These are phyloP conservation scores for Bryopsis sp. DNA, from an alignment of 139 green algal genomes.

Conservation along the genomic window DNA sequence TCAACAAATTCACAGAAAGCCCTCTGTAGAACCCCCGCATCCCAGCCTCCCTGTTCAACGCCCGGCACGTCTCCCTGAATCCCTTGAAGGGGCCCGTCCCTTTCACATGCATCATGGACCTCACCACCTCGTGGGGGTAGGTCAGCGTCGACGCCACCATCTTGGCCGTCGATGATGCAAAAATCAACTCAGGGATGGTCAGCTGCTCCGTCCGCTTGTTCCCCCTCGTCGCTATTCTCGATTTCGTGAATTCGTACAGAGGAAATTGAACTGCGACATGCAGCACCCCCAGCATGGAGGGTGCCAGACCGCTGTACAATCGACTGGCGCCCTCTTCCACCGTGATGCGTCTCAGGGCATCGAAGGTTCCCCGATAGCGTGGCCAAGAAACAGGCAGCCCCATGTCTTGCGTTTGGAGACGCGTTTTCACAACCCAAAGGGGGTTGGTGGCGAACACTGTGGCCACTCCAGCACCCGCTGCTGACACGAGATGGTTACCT, in stretches of 20 bases:
- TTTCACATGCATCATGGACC: constrained; percentile 84
- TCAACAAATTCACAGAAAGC: constrained; percentile 83
- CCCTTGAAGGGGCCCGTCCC: constrained; percentile 19
- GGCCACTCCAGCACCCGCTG: constrained; percentile 71
- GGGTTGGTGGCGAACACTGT: constrained; percentile 87
- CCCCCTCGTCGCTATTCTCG: constrained; percentile 17
- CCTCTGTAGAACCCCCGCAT: constrained; percentile 25
- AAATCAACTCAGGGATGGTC: constrained; percentile 58
- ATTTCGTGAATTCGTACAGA: constrained; percentile 86
- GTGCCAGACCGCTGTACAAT: constrained; percentile 85
- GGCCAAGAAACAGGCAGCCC: constrained; percentile 14
- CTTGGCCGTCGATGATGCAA: constrained; percentile 75
- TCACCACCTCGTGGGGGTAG: constrained; percentile 95
- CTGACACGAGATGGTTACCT: constrained; percentile 61
- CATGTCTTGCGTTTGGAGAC: constrained; percentile 80
- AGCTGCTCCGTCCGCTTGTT: constrained; percentile 20
- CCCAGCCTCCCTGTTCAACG: constrained; percentile 19
- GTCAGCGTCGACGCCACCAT: constrained; percentile 91
- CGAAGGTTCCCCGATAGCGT: constrained; percentile 59
- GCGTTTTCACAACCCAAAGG: constrained; percentile 94
- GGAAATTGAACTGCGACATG: constrained; percentile 97
- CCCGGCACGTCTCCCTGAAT: neutral
- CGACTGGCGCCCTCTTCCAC: constrained; percentile 78
- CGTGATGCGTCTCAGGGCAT: constrained; percentile 69
- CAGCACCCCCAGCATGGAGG: constrained; percentile 77